Base-by-base conservation (phyloP, 1,284 basidiomycete species). In the Malassezia vespertilionis region DNA sequence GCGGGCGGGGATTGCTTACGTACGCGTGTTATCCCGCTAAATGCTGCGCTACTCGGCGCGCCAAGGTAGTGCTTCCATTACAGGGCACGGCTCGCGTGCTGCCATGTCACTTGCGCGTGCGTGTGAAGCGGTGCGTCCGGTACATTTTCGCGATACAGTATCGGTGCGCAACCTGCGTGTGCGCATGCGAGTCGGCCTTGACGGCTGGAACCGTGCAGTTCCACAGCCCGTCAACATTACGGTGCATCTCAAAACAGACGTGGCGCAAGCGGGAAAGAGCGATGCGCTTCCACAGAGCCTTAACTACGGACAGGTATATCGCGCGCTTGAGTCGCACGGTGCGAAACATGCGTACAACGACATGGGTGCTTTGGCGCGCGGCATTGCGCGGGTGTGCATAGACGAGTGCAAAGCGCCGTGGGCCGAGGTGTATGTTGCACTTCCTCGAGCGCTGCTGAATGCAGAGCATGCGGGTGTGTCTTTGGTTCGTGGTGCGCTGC, bases 261-360 rank as follows among this genome's bases (percentile, higher is more conserved):
- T 83, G 14, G 72, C 74, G 10, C 58, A 63, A 9, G 73, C 81
- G 3, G 80, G 80, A 17, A 58, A 58, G 2, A 72, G 73, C 4
- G 83, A 85, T 63, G 75, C 82, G 53, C 69, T 84, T 4, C 58
- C 72, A 0, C 66, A 76, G 52, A 80, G 80, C 1, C 75, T 83
- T 52, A 67, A 69, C 52, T 69, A 69, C 35, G 66, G 60, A 46
- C 53, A 60, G 22, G 60, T 62, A 36, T 58, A 58, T 47, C 71
- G 61, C 46, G 61, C 63, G 37, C 53, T 71, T 23, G 67, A 71
- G 43, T 57, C 52, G 9, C 56, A 62, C 40, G 57, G 62, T 37
- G 47, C 54, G 6, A 26, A 33, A 5, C 37, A 40, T 45, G 17
- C 12, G 21, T 61, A 62, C 34, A 34, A 56, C 26, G 52, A 50